These are phyloP conservation scores for Quercus agrifolia DNA, from an alignment of 306 rosid genomes.

Conservation along the genomic window DNA sequence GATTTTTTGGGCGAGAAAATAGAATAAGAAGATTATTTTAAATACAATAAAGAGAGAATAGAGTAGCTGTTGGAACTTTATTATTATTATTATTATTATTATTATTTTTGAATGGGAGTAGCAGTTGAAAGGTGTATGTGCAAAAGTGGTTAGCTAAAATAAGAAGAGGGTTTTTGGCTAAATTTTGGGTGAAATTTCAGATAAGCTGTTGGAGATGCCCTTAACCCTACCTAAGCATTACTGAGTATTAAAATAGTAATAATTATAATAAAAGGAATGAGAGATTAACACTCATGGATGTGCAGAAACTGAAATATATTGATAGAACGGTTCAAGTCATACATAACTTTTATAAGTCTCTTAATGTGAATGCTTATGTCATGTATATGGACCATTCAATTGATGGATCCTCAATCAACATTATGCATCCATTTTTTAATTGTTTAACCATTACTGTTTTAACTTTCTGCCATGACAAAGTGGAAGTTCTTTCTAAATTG, in stretches of 20 bases:
- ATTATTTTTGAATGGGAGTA: too few relatives aligned
- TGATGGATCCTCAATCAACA: neutral
- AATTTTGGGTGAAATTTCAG: too few relatives aligned
- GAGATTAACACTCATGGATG: conserved; percentile 6
- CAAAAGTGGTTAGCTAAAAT: too few relatives aligned
- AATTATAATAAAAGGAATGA: neutral
- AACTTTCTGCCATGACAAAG: conserved; percentile 3
- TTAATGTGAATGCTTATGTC: conserved; percentile 11
- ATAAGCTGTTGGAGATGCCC: too few relatives aligned
- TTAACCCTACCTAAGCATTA: conserved; percentile 6
- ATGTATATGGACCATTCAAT: conserved; percentile 1
- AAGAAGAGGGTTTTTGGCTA: too few relatives aligned
- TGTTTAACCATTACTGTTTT: conserved; percentile 10
- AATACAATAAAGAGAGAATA: too few relatives aligned
- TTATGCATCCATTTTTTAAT: conserved; percentile 1
- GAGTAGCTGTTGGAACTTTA: too few relatives aligned
- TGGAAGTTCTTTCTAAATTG: conserved; percentile 13
- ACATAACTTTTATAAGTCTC: neutral
- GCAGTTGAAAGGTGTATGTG: too few relatives aligned
- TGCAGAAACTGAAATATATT: neutral
- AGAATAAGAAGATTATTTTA: too few relatives aligned
- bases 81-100: too few relatives aligned
- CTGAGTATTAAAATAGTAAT: neutral
- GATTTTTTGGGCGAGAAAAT: too few relatives aligned
- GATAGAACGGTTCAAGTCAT: conserved; percentile 4